Percentiles rank a stretch among this genome's conserved stretches.
Conservation (phyloP, 495 filamentous ascomycete genomes). For the Penicillium arizonense region DNA sequence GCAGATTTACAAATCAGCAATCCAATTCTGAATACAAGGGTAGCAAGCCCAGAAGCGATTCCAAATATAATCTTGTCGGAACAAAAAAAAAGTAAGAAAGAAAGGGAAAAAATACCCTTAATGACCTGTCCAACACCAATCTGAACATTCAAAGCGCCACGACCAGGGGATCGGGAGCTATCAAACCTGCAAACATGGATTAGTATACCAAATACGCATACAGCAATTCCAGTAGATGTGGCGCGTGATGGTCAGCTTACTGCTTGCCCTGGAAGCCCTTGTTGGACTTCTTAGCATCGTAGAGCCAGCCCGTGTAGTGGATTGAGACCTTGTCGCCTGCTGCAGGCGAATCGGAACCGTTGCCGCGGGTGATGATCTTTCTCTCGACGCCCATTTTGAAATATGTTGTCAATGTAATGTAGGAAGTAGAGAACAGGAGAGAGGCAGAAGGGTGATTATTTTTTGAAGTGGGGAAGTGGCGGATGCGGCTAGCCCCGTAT, state of each 20-base stretch:
- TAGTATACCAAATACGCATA: background rate
- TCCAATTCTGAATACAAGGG: background rate
- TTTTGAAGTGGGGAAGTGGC: no score
- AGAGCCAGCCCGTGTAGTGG: slow-evolving; percentile 81
- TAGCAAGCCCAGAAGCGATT: background rate
- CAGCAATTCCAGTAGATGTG: background rate
- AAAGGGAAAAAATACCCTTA: slow-evolving; percentile 52
- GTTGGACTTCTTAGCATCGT: slow-evolving; percentile 52
- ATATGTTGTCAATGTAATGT: background rate
- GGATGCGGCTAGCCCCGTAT: no score
- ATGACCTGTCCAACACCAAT: slow-evolving; percentile 82
- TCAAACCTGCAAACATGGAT: slow-evolving; percentile 62
- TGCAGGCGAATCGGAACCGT: slow-evolving; percentile 54
- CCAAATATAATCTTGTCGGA: background rate
- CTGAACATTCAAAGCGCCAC: slow-evolving; percentile 59
- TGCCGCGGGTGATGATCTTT: slow-evolving; percentile 43
- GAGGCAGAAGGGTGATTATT: no score
- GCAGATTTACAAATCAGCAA: background rate
- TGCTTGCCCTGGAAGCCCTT: slow-evolving; percentile 49
- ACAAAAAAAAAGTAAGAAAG: background rate
- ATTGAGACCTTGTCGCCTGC: slow-evolving; percentile 69
- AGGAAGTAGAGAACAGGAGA: no score
- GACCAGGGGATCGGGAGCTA: slow-evolving; percentile 58
- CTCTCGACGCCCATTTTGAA: slow-evolving; percentile 57
- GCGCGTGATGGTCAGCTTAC: slow-evolving; percentile 32